These are phyloP conservation scores for Fusarium buxicola DNA, from an alignment of 2,329 filamentous ascomycete genomes.

Conservation along the genomic window DNA sequence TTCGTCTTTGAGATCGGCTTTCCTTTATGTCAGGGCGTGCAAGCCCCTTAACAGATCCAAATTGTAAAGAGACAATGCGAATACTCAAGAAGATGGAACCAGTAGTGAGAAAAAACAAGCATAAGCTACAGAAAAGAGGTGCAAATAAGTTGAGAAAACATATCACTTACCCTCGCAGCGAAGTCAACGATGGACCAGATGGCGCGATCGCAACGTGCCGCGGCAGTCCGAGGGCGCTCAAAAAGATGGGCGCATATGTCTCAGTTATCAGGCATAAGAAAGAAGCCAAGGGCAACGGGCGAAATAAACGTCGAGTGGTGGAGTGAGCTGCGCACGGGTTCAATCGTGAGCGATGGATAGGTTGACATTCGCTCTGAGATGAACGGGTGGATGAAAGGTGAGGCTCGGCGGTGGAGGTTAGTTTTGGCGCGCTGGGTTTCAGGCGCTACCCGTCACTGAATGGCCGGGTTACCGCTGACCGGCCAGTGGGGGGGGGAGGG, in stretches of 20 bases:
- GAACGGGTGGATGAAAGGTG: slow-evolving; percentile 30
- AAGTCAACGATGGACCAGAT: slow-evolving; percentile 13
- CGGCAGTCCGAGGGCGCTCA: slow-evolving; percentile 6
- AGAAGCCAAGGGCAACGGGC: neutral
- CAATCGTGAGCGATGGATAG: neutral
- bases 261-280: neutral
- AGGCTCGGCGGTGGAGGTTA: slow-evolving; percentile 35
- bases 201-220: slow-evolving; percentile 30
- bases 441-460: slow-evolving; percentile 37
- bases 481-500: slow-evolving; percentile 8
- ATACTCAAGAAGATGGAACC: neutral
- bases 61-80: neutral
- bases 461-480: slow-evolving; percentile 2
- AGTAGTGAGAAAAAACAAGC: neutral
- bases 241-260: slow-evolving; percentile 6
- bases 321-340: slow-evolving; percentile 23
- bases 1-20: neutral
- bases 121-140: neutral
- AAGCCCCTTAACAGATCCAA: neutral
- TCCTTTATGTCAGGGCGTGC: slow-evolving; percentile 8
- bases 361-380: slow-evolving; percentile 30
- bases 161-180: slow-evolving; percentile 30
- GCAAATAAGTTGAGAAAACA: slow-evolving; percentile 13
- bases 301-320: slow-evolving; percentile 9
- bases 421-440: slow-evolving; percentile 34